Evolutionary conservation across 176 grass and related monocot species (phyloP), one percentile per base, ranked within the genome.

Genomic region (Tillandsia fasciculata): DNA sequence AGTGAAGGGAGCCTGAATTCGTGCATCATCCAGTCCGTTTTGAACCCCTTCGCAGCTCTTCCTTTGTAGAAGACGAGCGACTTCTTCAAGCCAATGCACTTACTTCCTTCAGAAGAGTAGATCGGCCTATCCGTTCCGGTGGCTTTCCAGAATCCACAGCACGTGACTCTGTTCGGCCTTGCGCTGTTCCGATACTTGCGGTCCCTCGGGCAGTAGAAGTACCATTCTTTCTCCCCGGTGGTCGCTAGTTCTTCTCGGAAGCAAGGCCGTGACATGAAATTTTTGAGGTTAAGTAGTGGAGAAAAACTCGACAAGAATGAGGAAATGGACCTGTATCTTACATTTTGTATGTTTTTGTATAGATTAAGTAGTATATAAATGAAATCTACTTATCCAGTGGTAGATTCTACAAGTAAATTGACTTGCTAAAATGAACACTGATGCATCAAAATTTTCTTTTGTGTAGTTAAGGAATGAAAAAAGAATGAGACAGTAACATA

Each of bases 21-120:
- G 28, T 99, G 95, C 95, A 99, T 99, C 95, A 99, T 99, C 95
- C 94, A 99, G 69, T 99, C 94, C 0, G 94, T 99, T 85, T 99
- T 99, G 48, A 84, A 50, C 7, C 94, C 94, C 79, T 90, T 93
- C 11, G 95, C 95, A 2, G 95, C 95, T 81, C 95, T 93, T 12
- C 95, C 95, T 85, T 82, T 88, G 80, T 99, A 99, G 71, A 99
- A 94, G 56, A 99, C 95, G 24, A 99, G 95, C 11, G 95, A 99
- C 70, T 99, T 99, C 78, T 99, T 99, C 57, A 99, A 79, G 70
- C 90, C 90, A 72, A 99, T 99, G 87, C 95, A 99, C 78, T 88
- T 99, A 78, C 69, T 80, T 12, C 84, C 87, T 33, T 99, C 90
- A 4, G 95, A 90, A 58, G 90, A 88, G 78, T 94, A 90, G 76